These are phyloP conservation scores for Aspergillus steynii DNA, from an alignment of 495 filamentous ascomycete genomes.

Conservation along the genomic window DNA sequence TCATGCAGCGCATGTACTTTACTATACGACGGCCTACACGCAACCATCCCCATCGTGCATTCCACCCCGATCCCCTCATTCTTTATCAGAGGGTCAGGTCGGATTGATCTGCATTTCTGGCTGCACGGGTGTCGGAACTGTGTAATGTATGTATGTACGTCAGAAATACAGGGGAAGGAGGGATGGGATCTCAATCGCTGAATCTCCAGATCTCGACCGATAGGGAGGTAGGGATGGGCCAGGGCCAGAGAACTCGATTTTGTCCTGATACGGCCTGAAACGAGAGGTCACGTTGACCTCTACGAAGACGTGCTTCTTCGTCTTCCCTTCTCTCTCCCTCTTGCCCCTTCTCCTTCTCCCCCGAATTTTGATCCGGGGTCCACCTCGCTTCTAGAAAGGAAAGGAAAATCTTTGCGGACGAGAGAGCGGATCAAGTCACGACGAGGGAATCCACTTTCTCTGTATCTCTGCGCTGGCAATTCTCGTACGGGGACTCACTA, in stretches of 20 bases:
- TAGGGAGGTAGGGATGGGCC: too few relatives aligned
- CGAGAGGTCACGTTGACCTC: too few relatives aligned
- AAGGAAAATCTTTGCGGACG: not conserved
- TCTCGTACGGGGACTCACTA: too few relatives aligned
- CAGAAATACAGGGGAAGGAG: not conserved
- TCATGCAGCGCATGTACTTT: too few relatives aligned
- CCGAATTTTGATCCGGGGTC: not conserved
- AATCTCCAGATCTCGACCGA: not conserved
- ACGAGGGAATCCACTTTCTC: not conserved
- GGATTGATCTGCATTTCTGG: conserved; percentile 20
- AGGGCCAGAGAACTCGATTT: not conserved
- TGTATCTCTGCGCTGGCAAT: conserved; percentile 10
- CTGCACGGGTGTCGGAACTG: conserved; percentile 12
- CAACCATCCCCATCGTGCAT: not conserved
- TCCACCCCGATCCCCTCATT: conserved; percentile 4
- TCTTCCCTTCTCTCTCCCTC: not conserved
- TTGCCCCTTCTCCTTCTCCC: not conserved
- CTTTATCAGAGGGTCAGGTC: conserved; percentile 16
- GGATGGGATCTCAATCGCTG: not conserved
- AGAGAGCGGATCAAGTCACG: conserved; percentile 7
- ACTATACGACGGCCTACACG: not conserved
- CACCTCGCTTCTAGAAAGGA: not conserved
- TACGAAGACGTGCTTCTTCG: not conserved
- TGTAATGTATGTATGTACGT: not conserved
- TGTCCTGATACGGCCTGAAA: not conserved